These are phyloP conservation scores for Biscogniauxia mediterranea DNA, from an alignment of 2,329 filamentous ascomycete species.

Conservation along the genomic window DNA sequence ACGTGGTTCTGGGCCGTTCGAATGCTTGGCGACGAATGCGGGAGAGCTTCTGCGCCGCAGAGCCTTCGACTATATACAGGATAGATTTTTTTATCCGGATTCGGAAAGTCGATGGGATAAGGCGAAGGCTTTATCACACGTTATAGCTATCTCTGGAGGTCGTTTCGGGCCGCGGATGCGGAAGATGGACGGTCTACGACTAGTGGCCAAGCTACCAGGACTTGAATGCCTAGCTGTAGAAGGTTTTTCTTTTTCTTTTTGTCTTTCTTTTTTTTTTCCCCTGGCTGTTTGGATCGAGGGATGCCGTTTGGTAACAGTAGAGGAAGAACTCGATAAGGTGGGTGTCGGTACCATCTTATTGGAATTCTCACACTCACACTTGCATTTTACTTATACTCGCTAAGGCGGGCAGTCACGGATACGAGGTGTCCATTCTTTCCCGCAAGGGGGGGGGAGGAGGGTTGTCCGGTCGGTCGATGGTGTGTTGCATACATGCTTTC, in stretches of 20 bases:
- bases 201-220: not conserved
- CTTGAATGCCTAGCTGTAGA: not conserved
- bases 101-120: not conserved
- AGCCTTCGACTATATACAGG: slow-evolving; percentile 4
- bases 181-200: not conserved
- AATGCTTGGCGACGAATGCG: slow-evolving; percentile 5
- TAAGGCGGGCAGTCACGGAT: not conserved
- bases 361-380: not conserved
- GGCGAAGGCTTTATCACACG: not conserved
- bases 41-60: slow-evolving; percentile 14
- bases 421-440: not conserved
- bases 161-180: not conserved
- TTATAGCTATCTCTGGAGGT: not conserved
- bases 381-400: not conserved
- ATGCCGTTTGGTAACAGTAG: not conserved
- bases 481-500: not conserved
- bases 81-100: slow-evolving; percentile 1
- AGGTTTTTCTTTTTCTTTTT: too few species aligned
- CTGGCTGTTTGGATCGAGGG: too few species aligned
- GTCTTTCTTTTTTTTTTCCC: too few species aligned
- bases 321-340: not conserved
- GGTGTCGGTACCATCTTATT: not conserved
- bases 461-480: not conserved
- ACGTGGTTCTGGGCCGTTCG: not conserved
- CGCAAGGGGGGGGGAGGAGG: too few species aligned